Percentiles rank a stretch among this genome's conserved stretches.
phyloP scores from a whole-genome alignment of 176 grass and related monocot genomes.

The Lolium rigidum region DNA sequence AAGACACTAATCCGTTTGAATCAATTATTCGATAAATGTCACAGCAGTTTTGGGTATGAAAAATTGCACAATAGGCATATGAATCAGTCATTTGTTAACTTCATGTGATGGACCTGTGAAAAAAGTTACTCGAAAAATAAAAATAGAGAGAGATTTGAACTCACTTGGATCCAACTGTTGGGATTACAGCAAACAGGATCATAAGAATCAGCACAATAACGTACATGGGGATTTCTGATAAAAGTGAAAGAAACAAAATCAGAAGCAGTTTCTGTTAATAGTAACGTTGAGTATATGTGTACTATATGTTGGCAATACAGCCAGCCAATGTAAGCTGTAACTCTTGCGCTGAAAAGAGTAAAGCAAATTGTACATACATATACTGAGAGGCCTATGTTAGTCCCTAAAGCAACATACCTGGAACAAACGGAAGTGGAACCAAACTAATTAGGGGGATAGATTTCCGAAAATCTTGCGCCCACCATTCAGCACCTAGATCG shows the following conservation, averaged over 20 bases:
- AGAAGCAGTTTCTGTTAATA: slow-evolving; percentile 28
- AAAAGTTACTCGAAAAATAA: not conserved
- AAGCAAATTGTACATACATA: not conserved
- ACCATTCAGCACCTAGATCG: slow-evolving; percentile 95
- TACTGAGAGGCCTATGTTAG: not conserved
- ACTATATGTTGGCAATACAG: slow-evolving; percentile 8
- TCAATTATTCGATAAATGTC: slow-evolving; percentile 18
- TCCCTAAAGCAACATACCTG: slow-evolving; percentile 59
- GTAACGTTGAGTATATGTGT: not conserved
- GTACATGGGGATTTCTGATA: slow-evolving; percentile 87
- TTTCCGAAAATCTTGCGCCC: slow-evolving; percentile 95
- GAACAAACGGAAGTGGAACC: slow-evolving; percentile 83
- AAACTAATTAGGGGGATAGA: slow-evolving; percentile 82
- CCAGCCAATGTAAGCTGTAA: not conserved
- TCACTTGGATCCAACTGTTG: slow-evolving; percentile 94
- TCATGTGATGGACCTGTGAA: not conserved
- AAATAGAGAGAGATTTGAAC: slow-evolving; percentile 26
- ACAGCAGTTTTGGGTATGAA: slow-evolving; percentile 37
- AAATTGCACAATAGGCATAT: not conserved
- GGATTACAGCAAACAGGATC: slow-evolving; percentile 74
- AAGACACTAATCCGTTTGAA: slow-evolving; percentile 14
- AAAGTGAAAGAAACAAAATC: slow-evolving; percentile 40
- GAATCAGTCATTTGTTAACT: slow-evolving; percentile 24
- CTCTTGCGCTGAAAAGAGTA: not conserved
- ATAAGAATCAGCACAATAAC: slow-evolving; percentile 79